Evolutionary conservation across 106 monocot species (phyloP), one percentile per base, ranked within the genome.

Genomic region (Hemerocallis citrina): DNA sequence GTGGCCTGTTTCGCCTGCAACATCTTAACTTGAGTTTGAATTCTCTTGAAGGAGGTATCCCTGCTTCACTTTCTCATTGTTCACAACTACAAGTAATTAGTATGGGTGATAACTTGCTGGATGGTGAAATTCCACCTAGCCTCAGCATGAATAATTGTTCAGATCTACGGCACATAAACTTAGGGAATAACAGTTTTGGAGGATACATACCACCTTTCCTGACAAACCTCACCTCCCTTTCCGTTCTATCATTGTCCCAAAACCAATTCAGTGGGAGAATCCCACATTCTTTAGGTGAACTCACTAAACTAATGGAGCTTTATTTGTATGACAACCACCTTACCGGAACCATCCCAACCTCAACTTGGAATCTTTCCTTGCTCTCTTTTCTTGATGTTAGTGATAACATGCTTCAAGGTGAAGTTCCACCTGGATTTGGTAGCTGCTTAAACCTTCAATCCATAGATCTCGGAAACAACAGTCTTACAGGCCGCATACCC

Each of bases 161-260:
- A n/a, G n/a, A n/a, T n/a, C n/a, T n/a, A n/a, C n/a, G n/a, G n/a
- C n/a, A n/a, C n/a, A n/a, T n/a, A n/a, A n/a, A n/a, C n/a, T n/a
- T n/a, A n/a, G n/a, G n/a, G n/a, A n/a, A n/a, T n/a, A n/a, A n/a
- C n/a, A n/a, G n/a, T n/a, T n/a, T n/a, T n/a, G n/a, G n/a, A n/a
- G n/a, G n/a, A n/a, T n/a, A n/a, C 32, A 34, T 79, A 22, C 67
- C 84, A 6, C 79, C 83, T 5, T 9, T 34, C 25, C 9, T 84
- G 4, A 34, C 36, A 0, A 75, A 78, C 63, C 74, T 79, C 38
- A 60, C 78, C 10, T 67, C 43, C 30, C 83, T 83, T 17, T 15
- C 17, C 2, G 19, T 1, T 1, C 43, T 83, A 20, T 0, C 22
- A 36, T 75, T 84, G 17, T 0, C 9, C 0, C 1, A 34, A 38